A percentile compares a stretch with the other conserved stretches of the same genome.
phyloP scores from a whole-genome alignment of 169 alveolate species.

The Perkinsus marinus region DNA sequence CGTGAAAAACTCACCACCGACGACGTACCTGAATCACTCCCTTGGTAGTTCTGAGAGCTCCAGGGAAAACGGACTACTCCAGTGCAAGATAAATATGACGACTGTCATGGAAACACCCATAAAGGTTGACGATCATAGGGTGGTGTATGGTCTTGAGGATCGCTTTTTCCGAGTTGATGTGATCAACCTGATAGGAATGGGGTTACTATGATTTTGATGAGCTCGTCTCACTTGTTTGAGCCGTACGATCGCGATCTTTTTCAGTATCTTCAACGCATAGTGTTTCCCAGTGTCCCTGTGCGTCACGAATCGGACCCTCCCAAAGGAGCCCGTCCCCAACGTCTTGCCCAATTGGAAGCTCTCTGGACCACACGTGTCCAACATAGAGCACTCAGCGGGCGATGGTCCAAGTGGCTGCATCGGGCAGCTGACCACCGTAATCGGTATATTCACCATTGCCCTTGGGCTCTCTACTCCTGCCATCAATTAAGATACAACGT shows the following conservation, averaged over 20 bases:
- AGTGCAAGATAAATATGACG: slow-evolving; percentile 24
- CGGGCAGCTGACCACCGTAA: too few species aligned
- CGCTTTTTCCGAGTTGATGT: slow-evolving; percentile 52
- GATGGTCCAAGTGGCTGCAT: neutral
- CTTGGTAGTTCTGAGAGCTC: neutral
- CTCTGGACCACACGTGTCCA: neutral
- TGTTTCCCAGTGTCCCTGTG: slow-evolving; percentile 14
- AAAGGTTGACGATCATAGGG: slow-evolving; percentile 34
- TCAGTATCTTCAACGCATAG: slow-evolving; percentile 60
- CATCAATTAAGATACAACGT: too few species aligned
- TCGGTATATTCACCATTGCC: too few species aligned
- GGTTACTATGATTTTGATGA: too few species aligned
- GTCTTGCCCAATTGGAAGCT: neutral
- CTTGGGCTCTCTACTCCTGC: too few species aligned
- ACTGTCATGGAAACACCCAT: slow-evolving; percentile 50
- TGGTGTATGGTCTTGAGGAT: slow-evolving; percentile 31
- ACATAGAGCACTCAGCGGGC: neutral
- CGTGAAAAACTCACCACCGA: slow-evolving; percentile 75
- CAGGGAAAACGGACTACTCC: neutral
- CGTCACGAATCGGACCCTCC: slow-evolving; percentile 61
- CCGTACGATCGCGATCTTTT: slow-evolving; percentile 51
- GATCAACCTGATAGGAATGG: slow-evolving; percentile 59
- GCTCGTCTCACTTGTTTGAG: slow-evolving; percentile 57
- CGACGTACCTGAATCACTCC: slow-evolving; percentile 47
- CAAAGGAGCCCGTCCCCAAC: slow-evolving; percentile 59